These are phyloP conservation scores for Gossypium herbaceum DNA, from an alignment of 345 rosid species.

Conservation along the genomic window DNA sequence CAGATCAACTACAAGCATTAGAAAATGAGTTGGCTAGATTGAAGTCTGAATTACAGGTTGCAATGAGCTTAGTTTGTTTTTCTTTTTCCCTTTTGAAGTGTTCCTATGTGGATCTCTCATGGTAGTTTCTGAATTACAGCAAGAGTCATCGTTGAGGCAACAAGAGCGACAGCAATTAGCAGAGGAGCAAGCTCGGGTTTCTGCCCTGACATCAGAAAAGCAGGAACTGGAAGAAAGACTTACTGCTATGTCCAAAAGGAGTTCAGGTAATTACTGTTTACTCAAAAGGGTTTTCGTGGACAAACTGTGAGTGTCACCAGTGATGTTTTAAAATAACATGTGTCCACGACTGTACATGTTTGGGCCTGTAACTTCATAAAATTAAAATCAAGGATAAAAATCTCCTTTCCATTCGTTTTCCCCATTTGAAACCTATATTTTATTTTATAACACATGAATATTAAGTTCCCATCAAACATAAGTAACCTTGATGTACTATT, in stretches of 20 bases:
- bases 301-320: not conserved
- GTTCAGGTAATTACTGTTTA: slow-evolving; percentile 42
- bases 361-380: not conserved
- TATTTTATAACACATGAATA: not conserved
- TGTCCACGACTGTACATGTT: not conserved
- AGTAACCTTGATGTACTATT: not conserved
- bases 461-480: not conserved
- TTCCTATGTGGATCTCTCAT: slow-evolving; percentile 24
- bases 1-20: slow-evolving; percentile 54
- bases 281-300: not conserved
- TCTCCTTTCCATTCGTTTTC: not conserved
- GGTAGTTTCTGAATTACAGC: slow-evolving; percentile 41
- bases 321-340: not conserved
- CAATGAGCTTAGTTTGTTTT: slow-evolving; percentile 14
- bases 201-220: slow-evolving; percentile 65
- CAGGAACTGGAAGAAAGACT: slow-evolving; percentile 69
- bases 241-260: slow-evolving; percentile 36
- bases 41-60: slow-evolving; percentile 69
- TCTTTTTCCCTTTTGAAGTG: slow-evolving; percentile 7
- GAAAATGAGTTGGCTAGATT: slow-evolving; percentile 70
- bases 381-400: not conserved
- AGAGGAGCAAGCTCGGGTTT: slow-evolving; percentile 62
- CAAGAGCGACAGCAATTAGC: slow-evolving; percentile 49
- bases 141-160: slow-evolving; percentile 57
- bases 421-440: not conserved